These are phyloP conservation scores for Mrakia frigida DNA, from an alignment of 768 basidiomycete species.

Conservation along the genomic window DNA sequence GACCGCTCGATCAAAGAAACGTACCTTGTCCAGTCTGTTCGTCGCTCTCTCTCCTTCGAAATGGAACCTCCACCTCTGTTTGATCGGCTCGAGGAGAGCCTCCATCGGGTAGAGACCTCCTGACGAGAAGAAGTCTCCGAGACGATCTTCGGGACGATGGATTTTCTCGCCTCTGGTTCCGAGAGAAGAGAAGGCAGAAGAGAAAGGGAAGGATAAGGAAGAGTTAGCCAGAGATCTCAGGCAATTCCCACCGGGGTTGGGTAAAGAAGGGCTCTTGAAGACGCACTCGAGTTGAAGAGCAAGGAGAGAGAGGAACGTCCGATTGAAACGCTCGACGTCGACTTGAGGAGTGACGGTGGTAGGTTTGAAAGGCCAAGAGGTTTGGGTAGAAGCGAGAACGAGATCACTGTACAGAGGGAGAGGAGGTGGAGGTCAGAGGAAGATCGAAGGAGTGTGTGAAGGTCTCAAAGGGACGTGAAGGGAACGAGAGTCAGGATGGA, in stretches of 20 bases:
- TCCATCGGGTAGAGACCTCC: conserved; percentile 72
- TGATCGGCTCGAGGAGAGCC: conserved; percentile 73
- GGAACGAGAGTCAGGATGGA: not conserved
- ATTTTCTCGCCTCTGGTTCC: conserved; percentile 40
- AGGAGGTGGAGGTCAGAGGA: not conserved
- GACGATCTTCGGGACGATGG: conserved; percentile 32
- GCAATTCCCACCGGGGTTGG: too few relatives aligned
- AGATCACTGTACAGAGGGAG: not conserved
- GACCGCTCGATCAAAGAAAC: conserved; percentile 4
- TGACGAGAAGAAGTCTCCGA: conserved; percentile 42
- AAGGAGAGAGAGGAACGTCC: conserved; percentile 69
- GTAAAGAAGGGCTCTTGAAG: not conserved
- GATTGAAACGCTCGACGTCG: conserved; percentile 55
- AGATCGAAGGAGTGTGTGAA: too few relatives aligned
- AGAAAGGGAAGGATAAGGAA: not conserved
- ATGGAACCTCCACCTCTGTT: conserved; percentile 87
- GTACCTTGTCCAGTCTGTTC: conserved; percentile 86
- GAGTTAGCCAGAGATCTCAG: not conserved
- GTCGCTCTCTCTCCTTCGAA: conserved; percentile 83
- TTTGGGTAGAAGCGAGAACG: conserved; percentile 13
- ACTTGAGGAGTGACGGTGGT: not conserved
- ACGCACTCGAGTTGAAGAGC: conserved; percentile 72
- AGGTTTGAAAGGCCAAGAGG: conserved; percentile 28
- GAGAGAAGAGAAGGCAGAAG: conserved; percentile 2
- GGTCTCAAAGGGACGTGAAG: not conserved